Evolutionary conservation across 1,284 basidiomycete genomes (phyloP).

Genomic region (Uromyces viciae-fabae): DNA sequence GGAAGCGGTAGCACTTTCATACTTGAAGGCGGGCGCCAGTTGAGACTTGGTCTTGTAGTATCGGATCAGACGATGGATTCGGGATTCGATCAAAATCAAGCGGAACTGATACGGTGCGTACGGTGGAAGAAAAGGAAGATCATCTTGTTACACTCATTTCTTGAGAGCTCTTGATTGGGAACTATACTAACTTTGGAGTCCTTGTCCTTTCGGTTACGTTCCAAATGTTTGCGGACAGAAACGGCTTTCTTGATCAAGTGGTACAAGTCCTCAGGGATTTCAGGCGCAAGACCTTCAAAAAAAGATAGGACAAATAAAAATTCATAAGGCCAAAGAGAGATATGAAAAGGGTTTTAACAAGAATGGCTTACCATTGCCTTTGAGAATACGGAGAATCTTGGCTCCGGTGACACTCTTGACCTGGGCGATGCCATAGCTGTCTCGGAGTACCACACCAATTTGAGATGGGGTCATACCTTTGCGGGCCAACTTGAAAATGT

Average conservation of each 20-base stretch:
- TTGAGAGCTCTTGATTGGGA: background rate
- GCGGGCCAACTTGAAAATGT: conserved; percentile 94
- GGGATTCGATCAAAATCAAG: conserved; percentile 95
- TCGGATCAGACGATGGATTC: conserved; percentile 88
- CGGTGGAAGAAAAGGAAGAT: background rate
- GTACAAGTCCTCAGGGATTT: conserved; percentile 99
- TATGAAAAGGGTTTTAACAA: no score
- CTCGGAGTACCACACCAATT: conserved; percentile 96
- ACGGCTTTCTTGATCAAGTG: conserved; percentile 99
- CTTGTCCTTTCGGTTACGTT: conserved; percentile 97
- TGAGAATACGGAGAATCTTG: conserved; percentile 98
- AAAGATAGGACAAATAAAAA: background rate
- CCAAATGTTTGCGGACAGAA: conserved; percentile 96
- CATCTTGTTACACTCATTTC: background rate
- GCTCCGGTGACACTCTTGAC: conserved; percentile 98
- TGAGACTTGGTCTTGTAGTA: conserved; percentile 99
- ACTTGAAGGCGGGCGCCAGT: conserved; percentile 88
- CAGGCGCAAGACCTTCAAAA: conserved; percentile 80
- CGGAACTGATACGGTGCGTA: conserved; percentile 58
- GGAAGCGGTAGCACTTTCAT: conserved; percentile 55
- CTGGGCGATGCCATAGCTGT: conserved; percentile 91
- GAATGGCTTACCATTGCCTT: conserved; percentile 76
- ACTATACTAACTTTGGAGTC: conserved; percentile 45
- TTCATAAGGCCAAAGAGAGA: no score
- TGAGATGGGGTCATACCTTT: conserved; percentile 97